phyloP scores from a whole-genome alignment of 1,284 basidiomycete genomes.

The Naganishia albida region DNA sequence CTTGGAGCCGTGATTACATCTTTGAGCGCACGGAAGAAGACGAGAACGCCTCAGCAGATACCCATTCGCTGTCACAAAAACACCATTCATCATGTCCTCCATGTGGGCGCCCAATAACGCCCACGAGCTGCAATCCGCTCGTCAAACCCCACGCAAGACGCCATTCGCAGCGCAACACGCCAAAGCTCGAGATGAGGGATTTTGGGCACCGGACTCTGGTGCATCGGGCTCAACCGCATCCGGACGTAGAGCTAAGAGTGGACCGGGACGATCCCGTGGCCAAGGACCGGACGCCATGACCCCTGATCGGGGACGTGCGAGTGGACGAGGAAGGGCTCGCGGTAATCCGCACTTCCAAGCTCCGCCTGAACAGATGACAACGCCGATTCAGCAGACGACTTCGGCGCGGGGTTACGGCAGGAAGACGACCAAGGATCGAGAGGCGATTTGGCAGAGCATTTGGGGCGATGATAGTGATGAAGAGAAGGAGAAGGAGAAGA shows the following conservation, averaged over 20 bases:
- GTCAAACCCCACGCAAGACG: conserved; percentile 19
- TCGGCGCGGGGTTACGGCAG: conserved; percentile 16
- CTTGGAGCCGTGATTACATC: background rate
- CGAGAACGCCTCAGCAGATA: no score
- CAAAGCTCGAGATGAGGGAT: conserved; percentile 25
- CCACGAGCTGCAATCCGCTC: conserved; percentile 16
- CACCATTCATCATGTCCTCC: conserved; percentile 3
- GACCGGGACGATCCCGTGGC: conserved; percentile 4
- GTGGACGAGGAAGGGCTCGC: conserved; percentile 5
- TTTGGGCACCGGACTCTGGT: conserved; percentile 10
- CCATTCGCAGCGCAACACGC: conserved; percentile 22
- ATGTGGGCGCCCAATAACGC: conserved; percentile 24
- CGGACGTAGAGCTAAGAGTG: conserved; percentile 19
- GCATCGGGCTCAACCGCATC: conserved; percentile 1
- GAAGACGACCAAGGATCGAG: conserved; percentile 13
- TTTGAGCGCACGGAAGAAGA: no score
- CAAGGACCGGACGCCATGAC: conserved; percentile 11
- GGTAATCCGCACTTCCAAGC: conserved; percentile 1
- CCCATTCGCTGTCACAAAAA: no score
- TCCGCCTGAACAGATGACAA: background rate
- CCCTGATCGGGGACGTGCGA: conserved; percentile 9
- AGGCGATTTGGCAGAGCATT: conserved; percentile 23
- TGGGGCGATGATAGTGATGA: conserved; percentile 25
- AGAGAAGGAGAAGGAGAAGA: conserved; percentile 6
- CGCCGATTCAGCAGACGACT: conserved; percentile 14